A percentile compares a stretch with the other conserved stretches of the same genome.
These are phyloP conservation scores for Senna siamea DNA, from an alignment of 306 rosid genomes.

Conservation along the genomic window DNA sequence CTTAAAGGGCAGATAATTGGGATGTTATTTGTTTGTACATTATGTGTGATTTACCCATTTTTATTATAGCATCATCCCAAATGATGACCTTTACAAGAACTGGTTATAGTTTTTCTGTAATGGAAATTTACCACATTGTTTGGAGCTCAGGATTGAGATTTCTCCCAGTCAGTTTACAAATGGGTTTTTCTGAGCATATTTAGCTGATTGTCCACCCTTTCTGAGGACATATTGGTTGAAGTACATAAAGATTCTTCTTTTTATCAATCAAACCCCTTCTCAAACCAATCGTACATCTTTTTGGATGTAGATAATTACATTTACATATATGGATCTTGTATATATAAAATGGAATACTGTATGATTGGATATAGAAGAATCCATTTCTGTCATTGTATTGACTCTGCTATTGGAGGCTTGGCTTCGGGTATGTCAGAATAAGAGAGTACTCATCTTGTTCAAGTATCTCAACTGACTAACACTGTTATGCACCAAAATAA, in stretches of 20 bases:
- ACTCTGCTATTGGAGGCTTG: not conserved
- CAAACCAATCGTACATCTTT: not conserved
- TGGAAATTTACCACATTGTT: conserved; percentile 32
- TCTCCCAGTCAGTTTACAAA: conserved; percentile 32
- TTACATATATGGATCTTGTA: too few relatives aligned
- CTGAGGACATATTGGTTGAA: not conserved
- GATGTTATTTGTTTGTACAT: conserved; percentile 48
- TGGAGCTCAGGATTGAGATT: conserved; percentile 36
- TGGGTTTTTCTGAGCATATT: conserved; percentile 34
- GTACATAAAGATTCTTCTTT: not conserved
- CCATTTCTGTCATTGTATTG: not conserved
- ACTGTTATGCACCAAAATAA: not conserved
- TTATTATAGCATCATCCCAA: conserved; percentile 30
- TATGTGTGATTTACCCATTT: conserved; percentile 16
- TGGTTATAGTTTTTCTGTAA: conserved; percentile 31
- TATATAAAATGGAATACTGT: not conserved
- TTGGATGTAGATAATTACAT: not conserved
- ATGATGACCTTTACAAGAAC: conserved; percentile 33
- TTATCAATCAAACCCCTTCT: not conserved
- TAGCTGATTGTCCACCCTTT: too few relatives aligned
- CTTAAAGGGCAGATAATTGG: conserved; percentile 15
- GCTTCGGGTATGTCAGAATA: not conserved
- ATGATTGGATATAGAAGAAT: not conserved
- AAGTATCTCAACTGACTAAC: too few relatives aligned
- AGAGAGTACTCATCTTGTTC: not conserved